A percentile compares a stretch with the other conserved stretches of the same genome.
Conservation (phyloP, 805 yeast species). For the Saccharomycopsis javanensis region DNA sequence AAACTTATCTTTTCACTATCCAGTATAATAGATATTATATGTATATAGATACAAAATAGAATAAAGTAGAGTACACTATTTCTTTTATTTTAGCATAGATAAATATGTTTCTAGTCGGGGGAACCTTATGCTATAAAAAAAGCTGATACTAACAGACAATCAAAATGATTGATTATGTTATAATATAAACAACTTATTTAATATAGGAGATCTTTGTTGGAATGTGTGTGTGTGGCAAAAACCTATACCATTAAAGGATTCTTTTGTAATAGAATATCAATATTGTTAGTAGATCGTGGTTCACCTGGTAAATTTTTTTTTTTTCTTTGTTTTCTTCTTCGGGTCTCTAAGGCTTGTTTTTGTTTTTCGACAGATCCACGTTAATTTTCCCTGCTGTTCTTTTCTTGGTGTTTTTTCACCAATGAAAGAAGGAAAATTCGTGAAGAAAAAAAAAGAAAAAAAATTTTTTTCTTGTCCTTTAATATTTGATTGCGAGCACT, state of each 20-base stretch:
- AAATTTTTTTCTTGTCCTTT: background rate
- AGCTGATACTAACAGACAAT: no score
- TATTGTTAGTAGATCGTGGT: background rate
- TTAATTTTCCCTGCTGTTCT: conserved; percentile 1
- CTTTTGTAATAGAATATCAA: background rate
- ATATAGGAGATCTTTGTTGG: no score
- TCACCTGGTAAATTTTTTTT: background rate
- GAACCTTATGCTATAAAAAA: no score
- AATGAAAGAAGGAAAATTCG: background rate
- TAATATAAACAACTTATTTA: no score
- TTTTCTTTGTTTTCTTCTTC: background rate
- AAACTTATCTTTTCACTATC: no score
- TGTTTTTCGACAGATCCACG: background rate
- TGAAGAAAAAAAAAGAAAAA: background rate
- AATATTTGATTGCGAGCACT: background rate
- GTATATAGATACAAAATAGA: no score
- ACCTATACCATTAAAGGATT: background rate
- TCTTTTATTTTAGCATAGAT: no score
- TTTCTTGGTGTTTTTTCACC: background rate
- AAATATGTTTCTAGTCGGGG: no score
- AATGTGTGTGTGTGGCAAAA: background rate
- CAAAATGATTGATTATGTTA: no score
- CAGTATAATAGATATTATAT: no score
- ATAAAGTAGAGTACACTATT: no score
- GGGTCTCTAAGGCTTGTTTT: background rate